phyloP scores from a whole-genome alignment of 305 asterid species.

The Fraxinus dipetala region DNA sequence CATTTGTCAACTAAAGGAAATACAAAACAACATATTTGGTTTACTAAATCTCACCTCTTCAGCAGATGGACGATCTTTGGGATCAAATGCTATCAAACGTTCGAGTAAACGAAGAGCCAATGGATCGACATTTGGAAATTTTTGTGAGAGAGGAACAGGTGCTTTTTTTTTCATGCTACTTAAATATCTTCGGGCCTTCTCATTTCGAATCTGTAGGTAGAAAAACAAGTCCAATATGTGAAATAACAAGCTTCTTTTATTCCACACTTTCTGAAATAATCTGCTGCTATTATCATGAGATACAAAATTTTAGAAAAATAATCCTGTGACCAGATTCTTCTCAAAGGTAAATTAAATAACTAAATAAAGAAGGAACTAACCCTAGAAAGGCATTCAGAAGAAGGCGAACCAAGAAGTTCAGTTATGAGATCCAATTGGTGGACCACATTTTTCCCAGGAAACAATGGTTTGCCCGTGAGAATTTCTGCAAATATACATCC shows the following conservation, averaged over 20 bases:
- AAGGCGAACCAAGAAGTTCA: slow-evolving; percentile 86
- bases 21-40: background rate
- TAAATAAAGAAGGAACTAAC: slow-evolving; percentile 38
- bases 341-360: slow-evolving; percentile 8
- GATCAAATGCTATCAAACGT: slow-evolving; percentile 84
- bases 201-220: slow-evolving; percentile 69
- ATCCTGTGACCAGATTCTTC: background rate
- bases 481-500: slow-evolving; percentile 95
- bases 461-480: slow-evolving; percentile 71
- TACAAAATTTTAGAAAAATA: background rate
- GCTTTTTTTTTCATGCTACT: slow-evolving; percentile 72
- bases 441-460: slow-evolving; percentile 84
- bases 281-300: background rate
- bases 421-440: slow-evolving; percentile 85
- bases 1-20: background rate
- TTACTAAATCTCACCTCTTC: slow-evolving; percentile 55
- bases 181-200: slow-evolving; percentile 79
- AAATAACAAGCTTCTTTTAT: background rate
- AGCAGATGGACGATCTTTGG: slow-evolving; percentile 89
- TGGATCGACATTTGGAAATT: slow-evolving; percentile 72
- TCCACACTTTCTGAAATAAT: background rate
- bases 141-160: slow-evolving; percentile 60
- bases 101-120: slow-evolving; percentile 80
- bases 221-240: slow-evolving; percentile 19
- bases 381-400: slow-evolving; percentile 78